Percentiles rank a stretch among this genome's conserved stretches.
Conservation (phyloP, 2,329 filamentous ascomycete species). For the Raffaelea arxii region DNA sequence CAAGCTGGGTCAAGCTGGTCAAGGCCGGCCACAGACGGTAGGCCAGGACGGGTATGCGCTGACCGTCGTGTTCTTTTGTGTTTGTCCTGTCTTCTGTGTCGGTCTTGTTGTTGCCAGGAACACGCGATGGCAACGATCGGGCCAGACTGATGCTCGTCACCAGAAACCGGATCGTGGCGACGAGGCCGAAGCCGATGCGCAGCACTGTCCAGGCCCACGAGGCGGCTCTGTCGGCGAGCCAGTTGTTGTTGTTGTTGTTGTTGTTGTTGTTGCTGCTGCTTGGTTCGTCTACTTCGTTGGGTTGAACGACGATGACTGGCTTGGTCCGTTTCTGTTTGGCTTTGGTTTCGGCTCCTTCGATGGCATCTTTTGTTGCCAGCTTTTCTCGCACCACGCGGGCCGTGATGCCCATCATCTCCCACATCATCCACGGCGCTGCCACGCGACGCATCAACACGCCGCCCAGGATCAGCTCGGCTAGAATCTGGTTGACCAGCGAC, state of each 20-base stretch:
- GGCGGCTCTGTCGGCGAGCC: slow-evolving; percentile 18
- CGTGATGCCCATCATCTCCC: slow-evolving; percentile 70
- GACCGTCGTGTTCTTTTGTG: neutral
- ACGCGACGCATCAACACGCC: slow-evolving; percentile 70
- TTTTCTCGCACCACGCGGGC: slow-evolving; percentile 30
- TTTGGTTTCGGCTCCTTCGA: neutral
- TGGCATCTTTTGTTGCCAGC: slow-evolving; percentile 9
- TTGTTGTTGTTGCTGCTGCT: neutral
- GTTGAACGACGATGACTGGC: too few species aligned
- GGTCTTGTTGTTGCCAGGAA: too few species aligned
- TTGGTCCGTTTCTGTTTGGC: too few species aligned
- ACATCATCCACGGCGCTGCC: slow-evolving; percentile 82
- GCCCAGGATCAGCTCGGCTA: slow-evolving; percentile 83
- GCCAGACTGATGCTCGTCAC: slow-evolving; percentile 56
- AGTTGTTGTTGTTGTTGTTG: neutral
- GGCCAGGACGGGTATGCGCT: slow-evolving; percentile 53
- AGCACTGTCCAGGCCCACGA: slow-evolving; percentile 46
- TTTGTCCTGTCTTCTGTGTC: slow-evolving; percentile 4
- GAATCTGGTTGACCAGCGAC: slow-evolving; percentile 73
- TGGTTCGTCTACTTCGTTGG: neutral
- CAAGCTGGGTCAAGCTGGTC: slow-evolving; percentile 62
- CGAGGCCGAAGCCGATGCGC: slow-evolving; percentile 44
- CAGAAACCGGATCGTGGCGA: slow-evolving; percentile 56
- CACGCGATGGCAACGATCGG: slow-evolving; percentile 49
- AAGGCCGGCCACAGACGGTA: slow-evolving; percentile 72